Evolutionary conservation across 179 eudicot species (phyloP), one percentile per base, ranked within the genome.

Genomic region (Corrigiola litoralis): DNA sequence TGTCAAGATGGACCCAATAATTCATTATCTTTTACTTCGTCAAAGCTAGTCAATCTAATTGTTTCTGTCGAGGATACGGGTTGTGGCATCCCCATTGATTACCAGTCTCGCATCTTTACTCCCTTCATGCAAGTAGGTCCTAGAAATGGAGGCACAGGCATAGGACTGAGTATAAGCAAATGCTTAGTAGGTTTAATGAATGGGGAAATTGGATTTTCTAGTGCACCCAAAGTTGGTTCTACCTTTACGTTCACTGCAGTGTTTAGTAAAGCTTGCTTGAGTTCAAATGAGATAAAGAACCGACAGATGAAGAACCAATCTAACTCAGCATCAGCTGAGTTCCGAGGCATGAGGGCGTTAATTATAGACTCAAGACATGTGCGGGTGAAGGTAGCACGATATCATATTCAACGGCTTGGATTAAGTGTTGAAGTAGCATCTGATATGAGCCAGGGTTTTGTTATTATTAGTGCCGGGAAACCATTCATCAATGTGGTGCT

Each of bases 121-220:
- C 95, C 95, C 36, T 90, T 87, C 78, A 84, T 85, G 95, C 96
- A 90, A 66, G 96, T 81, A 44, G 84, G 83, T 29, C 84, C 87
- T 3, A 75, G 75, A 40, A 80, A 80, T 51, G 96, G 96, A 12
- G 95, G 96, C 41, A 90, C 95, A 1, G 95, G 96, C 38, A 90
- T 90, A 37, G 96, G 96, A 36, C 70, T 90, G 49, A 90, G 96
- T 84, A 90, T 90, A 54, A 87, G 96, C 85, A 90, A 90, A 78
- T 84, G 82, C 68, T 79, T 90, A 75, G 96, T 87, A 68, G 81
- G 78, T 11, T 85, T 85, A n/a, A 90, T 90, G 96, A 76, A 77
- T 20, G 96, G 96, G 21, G 89, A 90, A 54, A 87, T 90, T 3
- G 91, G 89, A 63, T 82, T 87, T 52, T 61, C 77, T 18, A 89